A percentile compares a stretch with the other conserved stretches of the same genome.
These are phyloP conservation scores for Biscogniauxia marginata DNA, from an alignment of 2,329 filamentous ascomycete genomes.

Conservation along the genomic window DNA sequence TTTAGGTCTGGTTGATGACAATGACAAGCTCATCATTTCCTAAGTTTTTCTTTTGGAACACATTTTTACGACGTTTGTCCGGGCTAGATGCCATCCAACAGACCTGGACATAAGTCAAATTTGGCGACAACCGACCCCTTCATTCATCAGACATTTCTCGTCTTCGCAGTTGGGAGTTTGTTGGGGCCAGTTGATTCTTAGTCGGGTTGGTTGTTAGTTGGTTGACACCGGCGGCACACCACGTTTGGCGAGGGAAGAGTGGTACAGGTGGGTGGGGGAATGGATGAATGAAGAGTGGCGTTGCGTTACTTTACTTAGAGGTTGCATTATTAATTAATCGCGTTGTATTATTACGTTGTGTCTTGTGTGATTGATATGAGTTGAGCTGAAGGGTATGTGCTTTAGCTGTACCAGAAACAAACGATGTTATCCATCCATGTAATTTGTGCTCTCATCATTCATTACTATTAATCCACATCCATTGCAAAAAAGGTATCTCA, in stretches of 20 bases:
- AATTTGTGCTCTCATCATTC: conserved; percentile 19
- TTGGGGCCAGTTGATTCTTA: conserved; percentile 2
- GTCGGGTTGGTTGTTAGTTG: conserved; percentile 4
- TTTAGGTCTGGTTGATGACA: too few relatives aligned
- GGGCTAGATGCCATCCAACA: neutral
- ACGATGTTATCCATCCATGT: neutral
- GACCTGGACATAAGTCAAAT: neutral
- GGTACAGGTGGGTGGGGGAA: neutral
- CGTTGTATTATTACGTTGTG: neutral
- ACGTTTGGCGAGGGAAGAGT: neutral
- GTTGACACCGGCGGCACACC: neutral
- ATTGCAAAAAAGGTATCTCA: conserved; percentile 4
- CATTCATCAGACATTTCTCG: neutral
- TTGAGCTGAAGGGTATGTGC: neutral
- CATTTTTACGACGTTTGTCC: neutral
- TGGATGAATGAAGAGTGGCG: conserved; percentile 4
- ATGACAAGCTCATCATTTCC: neutral
- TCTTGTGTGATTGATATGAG: conserved; percentile 1
- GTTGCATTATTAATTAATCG: conserved; percentile 9
- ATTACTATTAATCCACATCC: conserved; percentile 5
- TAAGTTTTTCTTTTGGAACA: neutral
- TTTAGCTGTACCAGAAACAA: neutral
- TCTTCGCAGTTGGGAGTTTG: conserved; percentile 2
- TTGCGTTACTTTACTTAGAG: conserved; percentile 13
- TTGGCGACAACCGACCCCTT: conserved; percentile 1